Evolutionary conservation across 176 grass and related monocot genomes (phyloP).

Genomic region (Cymbopogon citratus): DNA sequence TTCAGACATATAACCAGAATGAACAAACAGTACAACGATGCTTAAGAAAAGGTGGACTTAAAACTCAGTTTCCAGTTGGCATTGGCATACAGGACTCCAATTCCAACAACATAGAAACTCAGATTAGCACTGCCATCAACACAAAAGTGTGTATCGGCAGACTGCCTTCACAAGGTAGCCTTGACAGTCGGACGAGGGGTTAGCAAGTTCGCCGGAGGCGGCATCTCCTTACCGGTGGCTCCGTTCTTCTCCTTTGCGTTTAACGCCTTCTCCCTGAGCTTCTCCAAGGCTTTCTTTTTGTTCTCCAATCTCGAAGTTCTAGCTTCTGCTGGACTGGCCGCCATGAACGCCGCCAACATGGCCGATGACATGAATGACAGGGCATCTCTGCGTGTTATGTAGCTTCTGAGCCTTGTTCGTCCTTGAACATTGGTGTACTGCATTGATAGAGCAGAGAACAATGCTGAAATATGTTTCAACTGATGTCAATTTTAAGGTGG

Average conservation of each 20-base stretch:
- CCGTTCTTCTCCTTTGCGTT: too few species aligned
- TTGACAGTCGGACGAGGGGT: not conserved
- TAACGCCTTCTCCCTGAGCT: too few species aligned
- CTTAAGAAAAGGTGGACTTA: not conserved
- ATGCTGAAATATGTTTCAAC: not conserved
- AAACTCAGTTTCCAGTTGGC: not conserved
- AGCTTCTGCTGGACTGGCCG: conserved; percentile 29
- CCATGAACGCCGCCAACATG: conserved; percentile 28
- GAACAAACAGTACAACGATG: not conserved
- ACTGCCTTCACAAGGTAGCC: conserved; percentile 1
- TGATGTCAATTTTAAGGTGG: not conserved
- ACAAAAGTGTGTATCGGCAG: not conserved
- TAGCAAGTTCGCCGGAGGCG: too few species aligned
- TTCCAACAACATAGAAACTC: not conserved
- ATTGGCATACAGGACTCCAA: not conserved
- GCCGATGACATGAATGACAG: conserved; percentile 47
- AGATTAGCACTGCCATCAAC: not conserved
- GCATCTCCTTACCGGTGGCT: too few species aligned
- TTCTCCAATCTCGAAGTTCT: conserved; percentile 52
- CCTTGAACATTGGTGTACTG: conserved; percentile 14
- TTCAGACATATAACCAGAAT: not conserved
- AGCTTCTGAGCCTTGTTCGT: conserved; percentile 13
- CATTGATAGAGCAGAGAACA: not conserved
- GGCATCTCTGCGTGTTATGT: conserved; percentile 46
- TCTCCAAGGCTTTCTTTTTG: conserved; percentile 58